Percentiles rank a stretch among this genome's conserved stretches.
These are phyloP conservation scores for Crucibulum laeve DNA, from an alignment of 768 basidiomycete species.

Conservation along the genomic window DNA sequence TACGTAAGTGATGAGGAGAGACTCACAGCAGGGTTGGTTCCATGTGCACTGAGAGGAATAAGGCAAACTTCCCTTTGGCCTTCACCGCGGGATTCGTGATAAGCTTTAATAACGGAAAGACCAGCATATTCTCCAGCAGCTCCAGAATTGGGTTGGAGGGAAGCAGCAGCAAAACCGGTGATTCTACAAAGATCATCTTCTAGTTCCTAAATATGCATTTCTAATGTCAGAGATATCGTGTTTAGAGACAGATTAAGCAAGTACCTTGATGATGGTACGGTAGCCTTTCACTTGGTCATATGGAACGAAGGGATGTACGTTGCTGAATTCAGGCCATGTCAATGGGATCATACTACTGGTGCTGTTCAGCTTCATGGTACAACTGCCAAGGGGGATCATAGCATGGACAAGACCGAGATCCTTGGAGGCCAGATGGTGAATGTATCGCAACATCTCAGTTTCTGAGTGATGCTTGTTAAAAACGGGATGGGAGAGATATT, in stretches of 20 bases:
- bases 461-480: constrained; percentile 98
- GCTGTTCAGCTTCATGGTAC: constrained; percentile 98
- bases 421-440: constrained; percentile 90
- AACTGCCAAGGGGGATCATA: constrained; percentile 95
- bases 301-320: constrained; percentile 92
- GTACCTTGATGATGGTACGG: constrained; percentile 69
- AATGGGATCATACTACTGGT: constrained; percentile 97
- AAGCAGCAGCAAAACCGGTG: constrained; percentile 94
- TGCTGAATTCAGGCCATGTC: constrained; percentile 89
- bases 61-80: constrained; percentile 85
- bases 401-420: constrained; percentile 93
- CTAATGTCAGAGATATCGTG: not conserved
- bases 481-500: constrained; percentile 80
- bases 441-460: constrained; percentile 97
- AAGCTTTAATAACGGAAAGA: constrained; percentile 90
- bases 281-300: constrained; percentile 89
- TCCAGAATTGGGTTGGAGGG: constrained; percentile 98
- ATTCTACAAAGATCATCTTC: constrained; percentile 88
- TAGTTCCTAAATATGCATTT: constrained; percentile 57
- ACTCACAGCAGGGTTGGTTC: constrained; percentile 94
- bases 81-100: constrained; percentile 86
- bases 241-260: not conserved
- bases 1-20: not conserved
- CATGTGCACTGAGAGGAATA: constrained; percentile 95
- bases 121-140: constrained; percentile 98